Evolutionary conservation across 108 stramenopile species (phyloP), one percentile per base, ranked within the genome.

Genomic region (Aurantiochytrium sp.): DNA sequence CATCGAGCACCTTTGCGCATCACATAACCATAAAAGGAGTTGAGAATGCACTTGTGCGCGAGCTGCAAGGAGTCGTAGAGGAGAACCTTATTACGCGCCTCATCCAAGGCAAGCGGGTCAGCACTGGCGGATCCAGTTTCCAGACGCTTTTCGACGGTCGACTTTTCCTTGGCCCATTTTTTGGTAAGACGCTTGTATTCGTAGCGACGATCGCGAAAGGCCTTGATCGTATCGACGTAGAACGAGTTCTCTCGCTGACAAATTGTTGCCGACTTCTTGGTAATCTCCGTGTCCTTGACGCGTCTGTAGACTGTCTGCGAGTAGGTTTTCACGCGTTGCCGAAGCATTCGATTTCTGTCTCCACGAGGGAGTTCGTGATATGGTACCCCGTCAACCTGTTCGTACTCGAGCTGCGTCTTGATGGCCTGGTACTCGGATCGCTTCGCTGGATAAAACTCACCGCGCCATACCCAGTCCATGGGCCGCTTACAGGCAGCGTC

Each of bases 1-100:
- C 99, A 99, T n/a, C 99, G 92, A 6, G 99, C 98, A 58, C 99
- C 99, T 91, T 98, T 98, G 45, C 99, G 94, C 99, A 99, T 99
- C 44, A 99, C 99, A 90, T 99, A 99, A 29, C 99, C 99, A 91
- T 99, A 99, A 92, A 98, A 97, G 58, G 92, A 91, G 91, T 97
- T 97, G 12, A 99, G 94, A 89, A 99, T 99, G 92, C 99, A 99
- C 92, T 99, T 99, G 94, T 99, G 99, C 14, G 99, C 99, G 49
- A 99, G 97, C 94, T 99, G 99, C 5, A 99, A 93, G 25, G 98
- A 98, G 88, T 99, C 99, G 90, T 97, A 99, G 4, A 98, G 96
- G 53, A 98, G 87, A 19, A 95, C 95, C 60, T 94, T 95, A 88
- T 98, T 97, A 88, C 96, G 97, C 0, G 98, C 98, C 89, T 95